Evolutionary conservation across 2,329 filamentous ascomycete genomes (phyloP).

Genomic region (Xylaria sp.): DNA sequence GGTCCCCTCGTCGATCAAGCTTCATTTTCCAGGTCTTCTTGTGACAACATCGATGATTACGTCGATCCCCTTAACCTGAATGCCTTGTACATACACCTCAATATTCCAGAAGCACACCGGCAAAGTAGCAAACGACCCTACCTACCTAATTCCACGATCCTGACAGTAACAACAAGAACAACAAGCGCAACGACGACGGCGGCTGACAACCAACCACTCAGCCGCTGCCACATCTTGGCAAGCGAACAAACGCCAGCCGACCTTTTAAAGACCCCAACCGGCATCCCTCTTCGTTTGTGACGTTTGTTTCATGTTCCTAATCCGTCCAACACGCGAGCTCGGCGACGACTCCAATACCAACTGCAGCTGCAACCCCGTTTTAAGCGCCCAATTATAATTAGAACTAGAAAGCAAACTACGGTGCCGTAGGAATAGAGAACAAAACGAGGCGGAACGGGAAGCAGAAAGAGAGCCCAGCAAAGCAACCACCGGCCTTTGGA

Average conservation of each 20-base stretch:
- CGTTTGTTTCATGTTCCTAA: conserved; percentile 25
- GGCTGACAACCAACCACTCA: conserved; percentile 35
- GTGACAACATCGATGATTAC: conserved; percentile 6
- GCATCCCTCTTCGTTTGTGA: conserved; percentile 11
- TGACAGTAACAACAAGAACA: background rate
- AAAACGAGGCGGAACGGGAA: background rate
- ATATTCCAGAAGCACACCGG: background rate
- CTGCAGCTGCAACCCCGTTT: conserved; percentile 5
- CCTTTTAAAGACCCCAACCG: conserved; percentile 14
- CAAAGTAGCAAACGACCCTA: background rate
- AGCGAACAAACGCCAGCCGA: conserved; percentile 13
- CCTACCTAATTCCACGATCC: conserved; percentile 1
- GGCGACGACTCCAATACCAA: conserved; percentile 9
- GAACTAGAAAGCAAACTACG: background rate
- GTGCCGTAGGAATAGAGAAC: background rate
- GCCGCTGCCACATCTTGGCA: conserved; percentile 32
- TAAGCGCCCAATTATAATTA: conserved; percentile 25
- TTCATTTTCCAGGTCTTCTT: background rate
- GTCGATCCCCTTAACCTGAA: background rate
- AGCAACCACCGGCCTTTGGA: background rate
- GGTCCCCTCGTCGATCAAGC: background rate
- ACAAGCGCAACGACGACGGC: background rate
- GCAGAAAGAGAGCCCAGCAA: background rate
- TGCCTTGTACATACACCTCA: background rate
- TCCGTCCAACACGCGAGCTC: background rate